Percentiles rank a stretch among this genome's conserved stretches.
Evolutionary conservation across 345 rosid genomes (phyloP).

Genomic region (Luvunga scandens): DNA sequence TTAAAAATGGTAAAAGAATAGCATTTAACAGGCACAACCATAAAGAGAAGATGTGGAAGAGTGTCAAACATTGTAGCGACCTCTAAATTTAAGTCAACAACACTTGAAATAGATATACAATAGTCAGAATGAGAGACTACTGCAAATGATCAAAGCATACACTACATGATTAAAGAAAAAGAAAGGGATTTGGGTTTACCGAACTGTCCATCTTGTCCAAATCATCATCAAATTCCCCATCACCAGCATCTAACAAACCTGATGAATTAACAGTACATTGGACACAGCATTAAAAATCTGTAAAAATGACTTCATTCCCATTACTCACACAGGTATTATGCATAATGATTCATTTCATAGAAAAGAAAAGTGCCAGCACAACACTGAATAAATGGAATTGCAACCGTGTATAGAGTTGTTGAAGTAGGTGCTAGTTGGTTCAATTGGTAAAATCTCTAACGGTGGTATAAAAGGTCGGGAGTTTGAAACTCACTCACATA

Average conservation of each 20-base stretch:
- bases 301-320: neutral
- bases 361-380: neutral
- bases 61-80: neutral
- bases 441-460: neutral
- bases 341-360: neutral
- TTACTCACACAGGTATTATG: neutral
- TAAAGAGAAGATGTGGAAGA: neutral
- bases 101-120: neutral
- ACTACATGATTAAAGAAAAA: neutral
- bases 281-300: neutral
- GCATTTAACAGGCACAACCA: neutral
- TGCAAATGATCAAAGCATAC: neutral
- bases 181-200: conserved; percentile 30
- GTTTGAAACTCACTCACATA: neutral
- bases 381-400: neutral
- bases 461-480: neutral
- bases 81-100: neutral
- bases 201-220: conserved; percentile 49
- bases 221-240: conserved; percentile 42
- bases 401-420: neutral
- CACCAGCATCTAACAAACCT: conserved; percentile 41
- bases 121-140: neutral
- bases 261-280: conserved; percentile 12
- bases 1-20: neutral
- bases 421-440: neutral